Percentiles rank a stretch among this genome's conserved stretches.
Evolutionary conservation across 106 monocot genomes (phyloP).

Genomic region (Dendrobium catenatum): DNA sequence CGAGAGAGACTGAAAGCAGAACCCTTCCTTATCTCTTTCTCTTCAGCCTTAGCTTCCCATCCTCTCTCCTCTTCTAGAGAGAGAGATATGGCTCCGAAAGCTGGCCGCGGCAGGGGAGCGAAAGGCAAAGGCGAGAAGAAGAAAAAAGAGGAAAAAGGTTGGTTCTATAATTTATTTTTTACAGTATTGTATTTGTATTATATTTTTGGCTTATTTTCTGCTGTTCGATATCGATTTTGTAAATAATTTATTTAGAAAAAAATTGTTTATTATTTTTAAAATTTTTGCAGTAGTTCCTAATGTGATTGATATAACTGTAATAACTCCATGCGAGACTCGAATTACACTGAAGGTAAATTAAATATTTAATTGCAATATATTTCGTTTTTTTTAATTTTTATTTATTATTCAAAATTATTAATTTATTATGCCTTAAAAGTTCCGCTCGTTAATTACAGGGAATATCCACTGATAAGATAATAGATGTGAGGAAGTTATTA

Average conservation of each 20-base stretch:
- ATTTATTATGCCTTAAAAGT: background rate
- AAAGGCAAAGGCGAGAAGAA: slow-evolving; percentile 67
- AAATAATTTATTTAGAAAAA: background rate
- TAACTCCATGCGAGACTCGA: slow-evolving; percentile 63
- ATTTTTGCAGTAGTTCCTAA: slow-evolving; percentile 49
- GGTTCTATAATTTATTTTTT: background rate
- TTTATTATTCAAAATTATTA: slow-evolving; percentile 1
- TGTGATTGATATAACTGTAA: slow-evolving; percentile 57
- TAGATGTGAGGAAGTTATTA: slow-evolving; percentile 80
- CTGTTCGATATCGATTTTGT: background rate
- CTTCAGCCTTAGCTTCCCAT: background rate
- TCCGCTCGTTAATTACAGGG: slow-evolving; percentile 33
- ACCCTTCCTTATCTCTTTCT: background rate
- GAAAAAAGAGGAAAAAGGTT: slow-evolving; percentile 86
- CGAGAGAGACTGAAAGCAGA: slow-evolving; percentile 6
- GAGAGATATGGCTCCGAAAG: slow-evolving; percentile 63
- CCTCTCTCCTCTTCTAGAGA: background rate
- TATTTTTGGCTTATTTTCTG: background rate
- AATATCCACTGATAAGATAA: slow-evolving; percentile 76
- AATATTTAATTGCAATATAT: background rate
- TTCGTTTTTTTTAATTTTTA: background rate
- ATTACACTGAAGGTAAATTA: slow-evolving; percentile 64
- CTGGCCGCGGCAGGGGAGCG: slow-evolving; percentile 44
- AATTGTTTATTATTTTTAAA: background rate
- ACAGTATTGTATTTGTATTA: background rate